These are phyloP conservation scores for Lactifluus piperatus DNA, from an alignment of 768 basidiomycete species.

Conservation along the genomic window DNA sequence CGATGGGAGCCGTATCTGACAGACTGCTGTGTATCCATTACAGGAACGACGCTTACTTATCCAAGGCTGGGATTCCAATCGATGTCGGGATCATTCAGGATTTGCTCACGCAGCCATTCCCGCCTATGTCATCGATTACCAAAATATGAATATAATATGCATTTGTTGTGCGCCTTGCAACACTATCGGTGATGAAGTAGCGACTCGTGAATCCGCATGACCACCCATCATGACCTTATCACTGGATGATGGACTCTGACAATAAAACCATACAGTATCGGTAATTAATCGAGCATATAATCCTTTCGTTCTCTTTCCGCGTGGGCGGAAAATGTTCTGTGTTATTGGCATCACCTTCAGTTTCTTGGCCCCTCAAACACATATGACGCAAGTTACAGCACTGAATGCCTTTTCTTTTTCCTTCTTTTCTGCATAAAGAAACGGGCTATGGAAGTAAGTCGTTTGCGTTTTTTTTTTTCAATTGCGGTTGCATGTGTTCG, in stretches of 20 bases:
- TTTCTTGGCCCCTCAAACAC: neutral
- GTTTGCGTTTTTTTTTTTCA: neutral
- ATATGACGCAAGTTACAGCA: neutral
- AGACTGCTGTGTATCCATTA: neutral
- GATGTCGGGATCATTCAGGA: constrained; percentile 34
- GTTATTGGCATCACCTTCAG: neutral
- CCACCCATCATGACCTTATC: neutral
- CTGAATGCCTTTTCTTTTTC: neutral
- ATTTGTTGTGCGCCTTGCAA: neutral
- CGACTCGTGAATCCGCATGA: neutral
- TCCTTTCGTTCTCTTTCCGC: neutral
- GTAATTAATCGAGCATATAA: neutral
- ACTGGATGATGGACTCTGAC: neutral
- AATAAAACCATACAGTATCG: neutral
- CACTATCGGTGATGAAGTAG: neutral
- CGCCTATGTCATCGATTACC: constrained; percentile 20
- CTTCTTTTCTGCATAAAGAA: neutral
- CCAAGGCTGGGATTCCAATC: constrained; percentile 33
- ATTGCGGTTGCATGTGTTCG: neutral
- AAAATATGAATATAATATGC: constrained; percentile 11
- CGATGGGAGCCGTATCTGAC: neutral
- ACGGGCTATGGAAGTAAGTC: neutral
- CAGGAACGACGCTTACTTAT: constrained; percentile 49
- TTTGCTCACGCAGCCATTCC: constrained; percentile 27
- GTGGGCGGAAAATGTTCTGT: too few relatives aligned